A percentile compares a stretch with the other conserved stretches of the same genome.
phyloP scores from a whole-genome alignment of 2,329 filamentous ascomycete genomes.

The Stachybotrys echinatus region DNA sequence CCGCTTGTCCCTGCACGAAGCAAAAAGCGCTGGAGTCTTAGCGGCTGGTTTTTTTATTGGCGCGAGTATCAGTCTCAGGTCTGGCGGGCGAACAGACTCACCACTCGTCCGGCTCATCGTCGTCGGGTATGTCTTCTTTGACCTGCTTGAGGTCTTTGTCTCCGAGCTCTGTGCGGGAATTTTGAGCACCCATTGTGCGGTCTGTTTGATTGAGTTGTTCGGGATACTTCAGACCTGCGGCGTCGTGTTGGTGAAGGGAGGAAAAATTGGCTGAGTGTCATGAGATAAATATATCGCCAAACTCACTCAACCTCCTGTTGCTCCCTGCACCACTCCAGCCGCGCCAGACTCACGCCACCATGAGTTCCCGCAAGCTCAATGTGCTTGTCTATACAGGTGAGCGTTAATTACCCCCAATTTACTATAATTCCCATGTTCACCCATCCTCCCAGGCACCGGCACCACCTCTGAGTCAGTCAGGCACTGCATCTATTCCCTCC shows the following conservation, averaged over 20 bases:
- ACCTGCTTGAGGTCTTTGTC: slow-evolving; percentile 42
- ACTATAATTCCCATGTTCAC: neutral
- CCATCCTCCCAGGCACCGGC: slow-evolving; percentile 61
- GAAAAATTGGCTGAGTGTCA: neutral
- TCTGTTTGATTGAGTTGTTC: neutral
- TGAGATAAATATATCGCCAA: neutral
- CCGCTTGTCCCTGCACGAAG: slow-evolving; percentile 74
- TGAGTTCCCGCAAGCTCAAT: slow-evolving; percentile 72
- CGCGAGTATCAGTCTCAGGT: too few relatives aligned
- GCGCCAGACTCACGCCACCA: slow-evolving; percentile 29
- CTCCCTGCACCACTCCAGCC: too few relatives aligned
- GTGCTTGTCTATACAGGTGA: slow-evolving; percentile 88
- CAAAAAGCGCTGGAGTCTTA: slow-evolving; percentile 17
- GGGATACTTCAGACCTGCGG: neutral
- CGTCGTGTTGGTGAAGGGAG: neutral
- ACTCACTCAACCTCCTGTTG: too few relatives aligned
- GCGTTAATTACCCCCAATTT: slow-evolving; percentile 2
- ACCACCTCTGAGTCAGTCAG: slow-evolving; percentile 83
- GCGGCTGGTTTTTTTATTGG: too few relatives aligned
- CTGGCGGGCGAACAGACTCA: slow-evolving; percentile 36
- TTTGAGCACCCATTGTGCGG: slow-evolving; percentile 7
- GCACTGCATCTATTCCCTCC: slow-evolving; percentile 82
- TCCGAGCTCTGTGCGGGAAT: slow-evolving; percentile 17
- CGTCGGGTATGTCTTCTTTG: slow-evolving; percentile 37
- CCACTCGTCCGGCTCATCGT: slow-evolving; percentile 94